Conservation (phyloP, 2,329 filamentous ascomycete species). For the Monosporascus cannonballus region DNA sequence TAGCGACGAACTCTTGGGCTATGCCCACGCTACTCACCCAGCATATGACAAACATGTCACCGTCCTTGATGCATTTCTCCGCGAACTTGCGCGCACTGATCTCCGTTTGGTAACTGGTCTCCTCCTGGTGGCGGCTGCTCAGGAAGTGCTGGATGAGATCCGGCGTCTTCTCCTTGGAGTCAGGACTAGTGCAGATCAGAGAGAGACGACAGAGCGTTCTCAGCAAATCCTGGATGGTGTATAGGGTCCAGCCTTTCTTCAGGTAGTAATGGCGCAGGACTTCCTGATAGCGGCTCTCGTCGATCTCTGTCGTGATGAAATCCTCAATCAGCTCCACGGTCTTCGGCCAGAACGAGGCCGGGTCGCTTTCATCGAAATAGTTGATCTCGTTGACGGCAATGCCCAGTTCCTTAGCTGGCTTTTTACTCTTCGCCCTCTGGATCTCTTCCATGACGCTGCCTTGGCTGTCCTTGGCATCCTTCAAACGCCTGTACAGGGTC, state of each 20-base stretch:
- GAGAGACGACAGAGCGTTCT: constrained; percentile 75
- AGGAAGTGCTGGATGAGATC: constrained; percentile 87
- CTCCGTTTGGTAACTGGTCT: constrained; percentile 85
- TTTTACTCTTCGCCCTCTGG: constrained; percentile 63
- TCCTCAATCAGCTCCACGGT: constrained; percentile 83
- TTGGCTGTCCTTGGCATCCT: constrained; percentile 76
- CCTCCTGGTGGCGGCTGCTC: constrained; percentile 71
- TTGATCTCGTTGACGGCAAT: constrained; percentile 73
- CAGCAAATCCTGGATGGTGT: constrained; percentile 86
- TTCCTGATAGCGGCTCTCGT: constrained; percentile 81
- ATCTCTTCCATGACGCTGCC: constrained; percentile 69
- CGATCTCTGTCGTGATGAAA: constrained; percentile 74
- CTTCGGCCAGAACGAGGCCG: constrained; percentile 75
- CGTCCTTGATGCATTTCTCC: constrained; percentile 88
- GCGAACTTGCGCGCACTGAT: constrained; percentile 87
- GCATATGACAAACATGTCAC: constrained; percentile 82
- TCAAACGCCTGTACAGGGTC: constrained; percentile 78
- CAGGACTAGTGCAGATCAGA: constrained; percentile 74
- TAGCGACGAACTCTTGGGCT: constrained; percentile 19
- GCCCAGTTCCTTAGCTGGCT: constrained; percentile 77
- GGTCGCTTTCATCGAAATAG: constrained; percentile 64
- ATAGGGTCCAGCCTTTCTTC: constrained; percentile 84
- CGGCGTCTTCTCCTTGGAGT: constrained; percentile 87
- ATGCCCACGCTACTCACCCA: constrained; percentile 61
- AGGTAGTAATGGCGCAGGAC: constrained; percentile 88